Base-by-base conservation (phyloP, 371 early-diverging fungal species). In the Paraphysoderma sedebokerense region DNA sequence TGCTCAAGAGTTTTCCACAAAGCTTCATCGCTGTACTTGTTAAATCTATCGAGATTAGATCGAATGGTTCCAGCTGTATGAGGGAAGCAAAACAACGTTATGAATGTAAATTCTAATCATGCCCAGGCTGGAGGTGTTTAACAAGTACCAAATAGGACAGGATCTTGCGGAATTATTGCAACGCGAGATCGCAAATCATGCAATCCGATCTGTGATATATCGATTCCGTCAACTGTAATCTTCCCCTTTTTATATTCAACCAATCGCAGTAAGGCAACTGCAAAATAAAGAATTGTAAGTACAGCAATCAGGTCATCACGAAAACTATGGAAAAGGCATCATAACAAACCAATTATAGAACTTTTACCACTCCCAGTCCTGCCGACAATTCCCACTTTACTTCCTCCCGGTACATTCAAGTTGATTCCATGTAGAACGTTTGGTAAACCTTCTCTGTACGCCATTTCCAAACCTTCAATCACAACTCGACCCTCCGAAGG, bases 101-200 rank as follows among this genome's bases (percentile, higher is more conserved):
- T n/a, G n/a, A n/a, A n/a, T n/a, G n/a, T n/a, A n/a, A n/a, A n/a
- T n/a, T n/a, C n/a, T n/a, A n/a, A n/a, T n/a, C n/a, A n/a, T n/a
- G n/a, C n/a, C n/a, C n/a, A n/a, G n/a, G n/a, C n/a, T n/a, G n/a
- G n/a, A n/a, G n/a, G n/a, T n/a, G n/a, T n/a, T n/a, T n/a, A n/a
- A n/a, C n/a, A n/a, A n/a, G n/a, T n/a, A n/a, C 78, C 72, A 68
- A 91, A 96, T 30, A 95, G 62, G 20, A 88, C 83, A 8, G 92
- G 91, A 47, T 93, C 97, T 63, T 97, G 98, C 23, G 98, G 95
- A 57, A 96, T 93, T 50, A 97, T 92, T 0, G 85, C 74, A 28
- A 82, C 63, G 22, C 76, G 72, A 28, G 79, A 79, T 47, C 86
- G 63, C 51, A 93, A 62, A 54, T 87, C 85, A 47, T 68, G 66